Base-by-base conservation (phyloP, 2,329 filamentous ascomycete species). In the Grosmannia penicillata region DNA sequence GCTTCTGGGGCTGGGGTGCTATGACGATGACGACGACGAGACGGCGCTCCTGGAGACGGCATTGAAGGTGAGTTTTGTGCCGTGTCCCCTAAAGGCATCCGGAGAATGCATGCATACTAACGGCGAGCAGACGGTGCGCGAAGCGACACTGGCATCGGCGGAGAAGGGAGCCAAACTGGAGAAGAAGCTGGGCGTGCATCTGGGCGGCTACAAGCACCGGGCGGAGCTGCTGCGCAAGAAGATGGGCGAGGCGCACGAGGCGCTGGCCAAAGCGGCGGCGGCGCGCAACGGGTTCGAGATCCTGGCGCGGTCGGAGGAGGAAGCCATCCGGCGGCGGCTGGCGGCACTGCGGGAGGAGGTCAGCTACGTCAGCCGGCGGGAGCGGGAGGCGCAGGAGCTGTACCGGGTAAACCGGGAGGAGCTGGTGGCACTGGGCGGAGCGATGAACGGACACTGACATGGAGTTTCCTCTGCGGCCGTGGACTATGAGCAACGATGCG, bases 201-300 rank as follows among this genome's bases (percentile, higher is more conserved):
- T 93, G 3, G 87, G 87, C 19, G 91, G 91, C 13, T 98, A 98
- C 60, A 78, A 87, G 55, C 78, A 86, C 48, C 80, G 91, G 24
- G 77, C 84, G 25, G 86, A 86, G 57, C 77, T 75, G 48, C 69
- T 98, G 21, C 73, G 76, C 18, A 71, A 77, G 43, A 96, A 94
- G 62, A 82, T 93, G 45, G 58, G 61, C 15, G 82, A 86, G 47
- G 83, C 85, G 1, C 73, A 76, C 21, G 72, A 76, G 17, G 81
- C 81, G 3, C 66, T 95, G 13, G 74, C 79, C 41, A 82, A 82
- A 60, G 81, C 82, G 3, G 73, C 31, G 22, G 62, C 34, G 63
- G 75, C 38, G 82, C 84, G 1, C 65, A 72, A 81, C 48, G 75
- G 77, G 2, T 86, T 89, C 59, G 72, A 72, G 48, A 81, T 78